Evolutionary conservation across 306 rosid species (phyloP), one percentile per base, ranked within the genome.

Genomic region (Clitoria ternatea): DNA sequence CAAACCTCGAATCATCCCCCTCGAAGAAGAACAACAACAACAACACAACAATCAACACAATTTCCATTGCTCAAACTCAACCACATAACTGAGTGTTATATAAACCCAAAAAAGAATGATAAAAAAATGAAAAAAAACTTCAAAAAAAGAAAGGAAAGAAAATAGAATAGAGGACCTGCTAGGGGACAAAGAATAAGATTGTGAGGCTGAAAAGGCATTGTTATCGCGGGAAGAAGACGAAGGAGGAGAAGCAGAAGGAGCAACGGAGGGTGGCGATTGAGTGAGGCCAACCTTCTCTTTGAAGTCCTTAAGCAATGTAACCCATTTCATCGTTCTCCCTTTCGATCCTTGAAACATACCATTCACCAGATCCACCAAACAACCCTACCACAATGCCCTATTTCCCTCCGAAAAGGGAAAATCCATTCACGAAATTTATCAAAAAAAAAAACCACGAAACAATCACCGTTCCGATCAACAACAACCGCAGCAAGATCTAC

Each of bases 231-330:
- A 73, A 66, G 88, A 79, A 14, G 90, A 73, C 0, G 85, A 15
- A 0, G 92, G 49, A 65, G 85, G 5, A 19, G 73, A 14, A 52
- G 79, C 2, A 33, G 89, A 6, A 69, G 87, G 15, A 52, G 81
- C 19, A 78, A 66, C 35, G 36, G 89, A 33, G 49, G 93, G 69
- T 6, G 94, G 81, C 24, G 92, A 60, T 71, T 85, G 96, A 86
- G 89, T 85, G 24, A 95, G 76, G 32, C 99, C 97, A 79, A 95
- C 99, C 93, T 89, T 95, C 91, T 95, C 99, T 86, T 86, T 95
- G 69, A 95, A 83, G 86, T 95, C 99, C 91, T 87, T 95, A 79
- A 95, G 90, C 96, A 95, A 91, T 82, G 96, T 70, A 60, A 52
- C 91, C 99, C 99, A 95, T 91, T 91, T 95, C 99, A 95, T 95